Conservation (phyloP, 148 eudicot genomes). For the Diospyros kaki region DNA sequence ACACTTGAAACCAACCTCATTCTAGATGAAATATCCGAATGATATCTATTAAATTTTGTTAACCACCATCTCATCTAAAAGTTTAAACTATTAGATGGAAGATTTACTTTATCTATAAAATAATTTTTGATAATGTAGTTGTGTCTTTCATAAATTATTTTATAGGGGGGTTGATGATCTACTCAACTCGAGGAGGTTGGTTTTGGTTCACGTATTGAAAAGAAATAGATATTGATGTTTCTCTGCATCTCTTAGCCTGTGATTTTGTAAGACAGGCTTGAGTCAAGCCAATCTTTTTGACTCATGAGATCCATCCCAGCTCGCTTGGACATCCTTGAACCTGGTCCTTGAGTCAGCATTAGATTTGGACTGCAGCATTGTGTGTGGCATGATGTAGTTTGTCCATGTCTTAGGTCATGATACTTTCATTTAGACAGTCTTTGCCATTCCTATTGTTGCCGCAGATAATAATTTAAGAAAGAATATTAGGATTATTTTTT, state of each 20-base stretch:
- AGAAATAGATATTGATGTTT: neutral
- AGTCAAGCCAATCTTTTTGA: neutral
- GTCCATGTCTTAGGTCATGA: neutral
- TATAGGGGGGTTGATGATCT: neutral
- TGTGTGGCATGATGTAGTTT: neutral
- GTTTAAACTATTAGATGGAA: no score
- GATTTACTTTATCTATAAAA: no score
- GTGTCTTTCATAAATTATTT: neutral
- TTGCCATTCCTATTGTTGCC: neutral
- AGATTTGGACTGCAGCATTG: neutral
- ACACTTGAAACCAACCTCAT: constrained; percentile 5
- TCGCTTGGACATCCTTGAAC: neutral
- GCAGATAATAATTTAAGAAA: neutral
- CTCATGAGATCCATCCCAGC: neutral
- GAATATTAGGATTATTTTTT: no score
- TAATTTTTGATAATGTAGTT: no score
- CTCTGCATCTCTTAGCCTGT: neutral
- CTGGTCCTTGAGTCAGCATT: neutral
- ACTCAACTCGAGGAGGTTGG: no score
- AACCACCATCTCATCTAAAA: no score
- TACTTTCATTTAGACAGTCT: neutral
- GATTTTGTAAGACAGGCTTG: neutral
- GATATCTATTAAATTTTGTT: neutral
- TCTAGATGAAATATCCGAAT: neutral
- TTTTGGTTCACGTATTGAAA: no score